Conservation (phyloP, 352 stramenopile genomes). For the Globisporangium paddicum region DNA sequence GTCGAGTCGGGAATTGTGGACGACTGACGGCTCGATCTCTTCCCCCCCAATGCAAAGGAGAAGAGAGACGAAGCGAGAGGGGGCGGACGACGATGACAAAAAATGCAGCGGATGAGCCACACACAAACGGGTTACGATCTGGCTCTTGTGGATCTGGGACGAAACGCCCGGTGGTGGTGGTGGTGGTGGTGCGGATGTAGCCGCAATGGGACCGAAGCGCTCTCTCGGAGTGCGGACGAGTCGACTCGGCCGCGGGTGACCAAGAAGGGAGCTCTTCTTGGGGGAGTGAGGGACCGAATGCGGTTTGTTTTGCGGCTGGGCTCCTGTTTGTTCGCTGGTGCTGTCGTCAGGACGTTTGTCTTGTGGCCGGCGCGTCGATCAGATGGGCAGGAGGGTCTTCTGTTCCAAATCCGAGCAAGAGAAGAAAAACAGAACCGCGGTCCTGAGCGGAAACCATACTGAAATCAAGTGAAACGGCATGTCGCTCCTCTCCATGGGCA, state of each 20-base stretch:
- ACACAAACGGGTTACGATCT: not conserved
- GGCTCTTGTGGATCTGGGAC: not conserved
- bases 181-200: no score
- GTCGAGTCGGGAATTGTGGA: slow-evolving; percentile 4
- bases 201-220: not conserved
- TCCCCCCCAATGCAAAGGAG: not conserved
- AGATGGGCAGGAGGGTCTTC: not conserved
- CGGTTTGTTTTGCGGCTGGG: not conserved
- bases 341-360: slow-evolving; percentile 3
- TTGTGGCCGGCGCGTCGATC: not conserved
- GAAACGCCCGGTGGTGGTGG: no score
- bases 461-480: not conserved
- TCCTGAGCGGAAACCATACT: not conserved
- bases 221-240: no score
- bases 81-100: not conserved
- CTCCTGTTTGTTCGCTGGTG: not conserved
- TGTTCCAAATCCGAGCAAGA: not conserved
- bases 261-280: no score
- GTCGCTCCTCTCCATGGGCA: no score
- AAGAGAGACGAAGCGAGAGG: not conserved
- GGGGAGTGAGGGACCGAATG: not conserved
- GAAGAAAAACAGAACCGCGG: slow-evolving; percentile 2
- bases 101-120: not conserved
- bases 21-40: not conserved
- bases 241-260: no score